Evolutionary conservation across 768 basidiomycete genomes (phyloP).

Genomic region (Dioszegia aurantiaca): DNA sequence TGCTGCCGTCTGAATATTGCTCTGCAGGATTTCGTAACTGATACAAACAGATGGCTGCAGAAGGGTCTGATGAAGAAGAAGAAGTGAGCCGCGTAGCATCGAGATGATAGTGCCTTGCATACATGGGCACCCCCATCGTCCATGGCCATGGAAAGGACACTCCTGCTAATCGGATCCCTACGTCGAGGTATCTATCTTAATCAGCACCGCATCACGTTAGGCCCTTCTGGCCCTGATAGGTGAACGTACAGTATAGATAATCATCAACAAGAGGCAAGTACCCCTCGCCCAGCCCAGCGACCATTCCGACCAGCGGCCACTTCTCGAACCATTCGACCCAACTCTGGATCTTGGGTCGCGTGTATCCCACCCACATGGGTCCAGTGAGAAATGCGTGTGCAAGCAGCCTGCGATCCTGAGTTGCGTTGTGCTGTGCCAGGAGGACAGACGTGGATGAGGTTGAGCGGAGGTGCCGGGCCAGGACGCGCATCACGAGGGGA

Average conservation of each 20-base stretch:
- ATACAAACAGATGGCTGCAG: conserved; percentile 35
- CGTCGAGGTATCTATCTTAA: conserved; percentile 16
- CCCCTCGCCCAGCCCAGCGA: conserved; percentile 45
- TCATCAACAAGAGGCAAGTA: conserved; percentile 50
- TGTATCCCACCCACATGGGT: conserved; percentile 65
- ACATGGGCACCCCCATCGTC: too few relatives aligned
- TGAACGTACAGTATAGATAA: conserved; percentile 48
- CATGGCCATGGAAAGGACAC: too few relatives aligned
- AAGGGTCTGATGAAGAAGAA: conserved; percentile 45
- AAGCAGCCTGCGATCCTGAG: conserved; percentile 73
- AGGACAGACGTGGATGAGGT: conserved; percentile 61
- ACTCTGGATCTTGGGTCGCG: conserved; percentile 41
- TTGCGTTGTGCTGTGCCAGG: conserved; percentile 64
- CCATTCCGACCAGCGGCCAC: conserved; percentile 40
- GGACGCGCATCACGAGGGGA: conserved; percentile 66
- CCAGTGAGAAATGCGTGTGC: conserved; percentile 79
- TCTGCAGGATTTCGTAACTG: conserved; percentile 3
- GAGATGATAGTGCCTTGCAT: too few relatives aligned
- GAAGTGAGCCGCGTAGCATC: too few relatives aligned
- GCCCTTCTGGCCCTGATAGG: neutral
- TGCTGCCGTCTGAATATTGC: neutral
- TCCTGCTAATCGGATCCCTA: neutral
- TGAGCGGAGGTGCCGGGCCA: conserved; percentile 72
- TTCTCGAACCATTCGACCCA: conserved; percentile 30
- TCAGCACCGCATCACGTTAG: conserved; percentile 1